Evolutionary conservation across 2,329 filamentous ascomycete species (phyloP), one percentile per base, ranked within the genome.

Genomic region (Orbilia javanica): DNA sequence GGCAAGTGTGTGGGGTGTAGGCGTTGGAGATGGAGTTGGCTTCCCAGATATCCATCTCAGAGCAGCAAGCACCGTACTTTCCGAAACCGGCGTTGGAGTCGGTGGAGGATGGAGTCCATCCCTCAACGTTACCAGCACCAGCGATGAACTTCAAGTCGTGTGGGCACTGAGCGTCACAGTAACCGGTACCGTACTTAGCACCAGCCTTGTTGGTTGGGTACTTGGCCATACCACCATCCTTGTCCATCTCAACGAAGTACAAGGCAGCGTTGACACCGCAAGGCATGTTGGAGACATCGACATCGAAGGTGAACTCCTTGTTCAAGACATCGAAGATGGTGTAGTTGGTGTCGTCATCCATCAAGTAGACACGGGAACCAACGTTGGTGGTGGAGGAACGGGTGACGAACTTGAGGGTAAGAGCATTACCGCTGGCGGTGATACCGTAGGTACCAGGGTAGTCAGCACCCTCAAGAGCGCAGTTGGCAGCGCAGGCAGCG

Each of bases 251-350:
- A 15, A 88, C 85, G 48, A 91, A 86, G 85, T 93, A 92, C 55
- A 93, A 85, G 53, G 91, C 91, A 68, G 90, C 91, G 84, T 93
- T 93, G 75, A 93, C 84, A 77, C 91, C 91, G 82, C 91, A 93
- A 76, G 88, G 88, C 20, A 92, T 85, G 81, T 88, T 87, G 46
- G 90, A 91, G 52, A 91, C 88, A 82, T 93, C 91, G 27, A 92
- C 90, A 69, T 92, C 90, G 79, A 93, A 92, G 68, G 89, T 90
- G 84, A 93, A 90, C 84, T 93, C 91, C 82, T 90, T 87, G 84
- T 89, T 89, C 67, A 89, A 86, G 73, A 92, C 86, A 75, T 88
- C 87, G 84, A 92, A 90, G 82, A 88, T 87, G 84, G 91, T 85
- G 84, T 93, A 93, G 75, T 87, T 88, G 80, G 85, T 86, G 52